Conservation (phyloP, 805 yeast species). For the Metschnikowia drakensbergensis region DNA sequence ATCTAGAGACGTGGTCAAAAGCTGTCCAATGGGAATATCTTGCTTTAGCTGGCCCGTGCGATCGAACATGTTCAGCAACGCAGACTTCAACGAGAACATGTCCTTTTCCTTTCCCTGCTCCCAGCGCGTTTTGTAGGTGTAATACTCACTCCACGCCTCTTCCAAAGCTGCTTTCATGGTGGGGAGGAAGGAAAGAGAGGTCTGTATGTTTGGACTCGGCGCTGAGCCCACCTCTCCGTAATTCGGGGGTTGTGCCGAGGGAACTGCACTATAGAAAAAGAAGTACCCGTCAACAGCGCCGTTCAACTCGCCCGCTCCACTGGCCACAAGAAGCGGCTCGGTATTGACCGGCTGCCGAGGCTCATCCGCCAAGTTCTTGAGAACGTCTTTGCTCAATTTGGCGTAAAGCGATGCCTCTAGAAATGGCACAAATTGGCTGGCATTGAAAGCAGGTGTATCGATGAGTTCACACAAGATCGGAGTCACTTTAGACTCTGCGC, state of each 20-base stretch:
- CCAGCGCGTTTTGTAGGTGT: slow-evolving; percentile 53
- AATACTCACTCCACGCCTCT: slow-evolving; percentile 73
- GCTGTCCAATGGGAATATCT: slow-evolving; percentile 7
- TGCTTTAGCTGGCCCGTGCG: slow-evolving; percentile 25
- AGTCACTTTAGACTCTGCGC: slow-evolving; percentile 4
- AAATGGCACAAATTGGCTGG: slow-evolving; percentile 68
- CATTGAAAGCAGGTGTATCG: slow-evolving; percentile 70
- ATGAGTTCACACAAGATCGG: slow-evolving; percentile 66
- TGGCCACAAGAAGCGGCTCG: slow-evolving; percentile 66
- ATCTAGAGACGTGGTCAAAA: slow-evolving; percentile 27
- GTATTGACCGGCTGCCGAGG: slow-evolving; percentile 61
- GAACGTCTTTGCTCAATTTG: slow-evolving; percentile 53
- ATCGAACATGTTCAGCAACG: slow-evolving; percentile 58
- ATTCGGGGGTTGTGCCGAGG: slow-evolving; percentile 57
- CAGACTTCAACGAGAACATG: slow-evolving; percentile 54
- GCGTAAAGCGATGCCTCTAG: slow-evolving; percentile 67
- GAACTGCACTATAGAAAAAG: slow-evolving; percentile 66
- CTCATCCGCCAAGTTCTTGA: slow-evolving; percentile 59
- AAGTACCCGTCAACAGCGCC: slow-evolving; percentile 75
- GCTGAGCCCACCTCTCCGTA: slow-evolving; percentile 36
- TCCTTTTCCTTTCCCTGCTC: slow-evolving; percentile 65
- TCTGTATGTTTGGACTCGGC: slow-evolving; percentile 9
- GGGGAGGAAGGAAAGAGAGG: slow-evolving; percentile 36
- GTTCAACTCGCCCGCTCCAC: slow-evolving; percentile 75
- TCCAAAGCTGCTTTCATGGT: slow-evolving; percentile 53